Percentiles rank a stretch among this genome's conserved stretches.
These are phyloP conservation scores for Xenosphaeropsis pyriputrescens DNA, from an alignment of 2,329 filamentous ascomycete species.

Conservation along the genomic window DNA sequence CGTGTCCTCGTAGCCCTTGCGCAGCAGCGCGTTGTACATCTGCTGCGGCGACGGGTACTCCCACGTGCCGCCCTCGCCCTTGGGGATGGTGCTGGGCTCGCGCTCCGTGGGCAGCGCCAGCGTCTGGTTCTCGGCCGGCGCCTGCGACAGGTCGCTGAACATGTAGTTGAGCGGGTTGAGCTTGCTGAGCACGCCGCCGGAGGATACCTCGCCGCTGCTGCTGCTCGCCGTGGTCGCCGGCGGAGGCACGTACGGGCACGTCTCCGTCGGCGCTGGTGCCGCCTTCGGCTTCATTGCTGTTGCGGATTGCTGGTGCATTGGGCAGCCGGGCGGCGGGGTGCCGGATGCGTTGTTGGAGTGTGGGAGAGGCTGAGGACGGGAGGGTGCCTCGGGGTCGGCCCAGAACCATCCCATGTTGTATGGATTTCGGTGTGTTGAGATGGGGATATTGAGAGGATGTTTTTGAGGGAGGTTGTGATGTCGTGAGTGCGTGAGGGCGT, in stretches of 20 bases:
- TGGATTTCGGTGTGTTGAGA: not conserved
- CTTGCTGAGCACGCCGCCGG: conserved; percentile 42
- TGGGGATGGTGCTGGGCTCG: conserved; percentile 83
- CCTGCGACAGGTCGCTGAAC: conserved; percentile 76
- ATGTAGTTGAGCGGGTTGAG: conserved; percentile 87
- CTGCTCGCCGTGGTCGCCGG: conserved; percentile 6
- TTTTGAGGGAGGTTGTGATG: not conserved
- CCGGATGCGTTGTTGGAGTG: conserved; percentile 5
- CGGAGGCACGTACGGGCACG: conserved; percentile 17
- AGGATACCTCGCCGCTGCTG: conserved; percentile 21
- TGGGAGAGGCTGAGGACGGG: conserved; percentile 10
- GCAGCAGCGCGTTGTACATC: conserved; percentile 97
- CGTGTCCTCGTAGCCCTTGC: conserved; percentile 92
- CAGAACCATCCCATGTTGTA: conserved; percentile 47
- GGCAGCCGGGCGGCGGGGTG: conserved; percentile 37
- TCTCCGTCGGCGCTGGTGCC: conserved; percentile 14
- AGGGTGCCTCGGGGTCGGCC: conserved; percentile 27
- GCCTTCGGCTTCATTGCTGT: conserved; percentile 15
- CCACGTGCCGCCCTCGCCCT: conserved; percentile 72
- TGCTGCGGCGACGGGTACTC: conserved; percentile 97
- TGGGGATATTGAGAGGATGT: not conserved
- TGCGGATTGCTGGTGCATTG: conserved; percentile 43
- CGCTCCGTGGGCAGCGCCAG: conserved; percentile 63
- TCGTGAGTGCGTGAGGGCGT: no score
- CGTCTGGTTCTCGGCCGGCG: conserved; percentile 57